Evolutionary conservation across 306 rosid species (phyloP), one percentile per base, ranked within the genome.

Genomic region (Fragaria nilgerrensis): DNA sequence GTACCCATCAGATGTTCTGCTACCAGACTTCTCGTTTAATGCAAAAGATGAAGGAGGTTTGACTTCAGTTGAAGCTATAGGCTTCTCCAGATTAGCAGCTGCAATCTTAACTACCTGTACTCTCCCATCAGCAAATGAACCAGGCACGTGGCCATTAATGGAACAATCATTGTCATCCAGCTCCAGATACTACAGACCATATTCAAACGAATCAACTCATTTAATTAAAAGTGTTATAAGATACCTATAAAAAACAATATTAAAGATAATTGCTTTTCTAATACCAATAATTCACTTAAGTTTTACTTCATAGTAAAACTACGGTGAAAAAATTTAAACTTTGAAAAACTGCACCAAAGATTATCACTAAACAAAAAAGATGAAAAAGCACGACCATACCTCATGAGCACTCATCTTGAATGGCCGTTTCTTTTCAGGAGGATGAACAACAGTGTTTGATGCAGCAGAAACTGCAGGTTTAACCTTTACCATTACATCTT

Each of bases 331-430:
- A 15, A 44, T 5, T 16, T 43, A 37, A 56, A 17, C 55, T 77
- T 22, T n/a, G 22, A 61, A 11, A 7, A 20, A 37, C 1, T 47
- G 22, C 32, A 11, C 37, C 6, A 37, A 37, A 5, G 41, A 37
- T 37, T 37, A 41, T 39, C 14, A 3, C 10, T 17, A 52, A 56
- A 78, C 64, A 25, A 76, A 37, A 50, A 32, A 43, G 41, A 27
- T 41, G 80, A 37, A 48, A 41, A 47, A 71, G 75, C 78, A 67
- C 68, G 64, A 66, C 53, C 84, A 82, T 85, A 92, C 99, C 99
- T 95, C 97, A 9, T 87, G 92, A 22, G 91, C 97, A 73, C 97
- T 95, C 97, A 95, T 90, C 82, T 78, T 81, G 79, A 95, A 95
- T 53, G 88, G 88, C 79, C 79, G 82, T 75, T 84, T 87, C 84